Base-by-base conservation (phyloP, 2,329 filamentous ascomycete species). In the Thermochaetoides dissita region DNA sequence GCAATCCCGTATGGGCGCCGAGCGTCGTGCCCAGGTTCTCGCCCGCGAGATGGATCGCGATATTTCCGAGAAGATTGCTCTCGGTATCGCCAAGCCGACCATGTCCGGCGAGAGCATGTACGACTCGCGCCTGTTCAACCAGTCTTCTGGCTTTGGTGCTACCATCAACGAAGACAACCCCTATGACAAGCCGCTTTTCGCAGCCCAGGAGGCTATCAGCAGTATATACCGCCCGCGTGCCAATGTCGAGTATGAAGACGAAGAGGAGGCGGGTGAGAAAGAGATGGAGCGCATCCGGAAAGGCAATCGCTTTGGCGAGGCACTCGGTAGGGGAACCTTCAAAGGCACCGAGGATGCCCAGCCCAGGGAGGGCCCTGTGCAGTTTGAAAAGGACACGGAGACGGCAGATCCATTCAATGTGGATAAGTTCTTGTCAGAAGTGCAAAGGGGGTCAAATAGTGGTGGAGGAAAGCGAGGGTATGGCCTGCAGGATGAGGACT, bases 161-260 rank as follows among this genome's bases (percentile, higher is more conserved):
- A 91, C 89, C 0, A 87, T 95, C 71, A 98, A 98, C 61, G 91
- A 98, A 61, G 91, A 98, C 60, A 91, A 98, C 57, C 79, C 81
- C 0, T 98, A 96, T 65, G 91, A 96, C 61, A 96, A 96, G 64
- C 91, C 91, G 12, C 68, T 98, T 7, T 98, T 98, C 59, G 88
- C 88, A 1, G 89, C 91, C 10, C 87, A 95, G 59, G 89, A 96
- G 57, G 89, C 86, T 7, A 86, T 95, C 54, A 91, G 77, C 64
- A 89, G 81, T 59, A 96, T 98, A 51, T 98, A 98, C 63, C 75
- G 87, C 31, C 86, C 89, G 1, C 75, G 75, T 17, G 76, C 82
- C 24, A 79, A 81, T 43, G 76, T 81, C 55, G 82, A 80, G 39
- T 84, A 86, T 36, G 80, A 78, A 10, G 81, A 84, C 11, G 81